Evolutionary conservation across 2,329 filamentous ascomycete genomes (phyloP), one percentile per base, ranked within the genome.

Genomic region (Verticillium nonalfalfae): DNA sequence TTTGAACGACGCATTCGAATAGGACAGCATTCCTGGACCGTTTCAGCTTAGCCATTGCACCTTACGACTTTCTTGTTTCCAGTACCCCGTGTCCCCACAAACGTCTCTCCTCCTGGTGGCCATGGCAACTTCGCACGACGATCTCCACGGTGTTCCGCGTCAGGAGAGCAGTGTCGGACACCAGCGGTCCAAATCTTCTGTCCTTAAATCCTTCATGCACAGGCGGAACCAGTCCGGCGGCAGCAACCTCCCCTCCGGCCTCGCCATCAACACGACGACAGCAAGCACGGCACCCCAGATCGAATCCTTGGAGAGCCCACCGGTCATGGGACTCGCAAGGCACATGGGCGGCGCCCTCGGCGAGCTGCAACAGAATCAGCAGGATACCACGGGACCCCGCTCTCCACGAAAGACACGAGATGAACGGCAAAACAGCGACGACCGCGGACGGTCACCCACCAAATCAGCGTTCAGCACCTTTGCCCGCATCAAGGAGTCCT

Each of bases 361-460:
- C 57, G 85, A 87, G 70, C 78, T 86, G 54, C 82, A 83, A 62
- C 79, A 83, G 62, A 87, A 86, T 69, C 79, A 81, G 61, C 78
- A 78, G 66, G 78, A 76, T 61, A 18, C 40, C 45, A 14, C 58
- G 57, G 67, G 71, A 26, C 71, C 74, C 31, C 70, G 76, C 18
- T 75, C 78, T 18, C 75, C 78, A 1, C 73, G 72, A 55, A 80
- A 77, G 62, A 68, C 69, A 9, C 69, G 70, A 62, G 73, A 76
- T 59, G 72, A 72, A 52, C 34, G 58, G 6, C 38, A 54, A 63
- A 67, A 7, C 68, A 68, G 71, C 56, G 71, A 75, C 14, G 63
- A 69, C 34, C 68, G 72, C 55, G 72, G 71, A 26, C 73, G 72
- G 61, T 78, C 77, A 59, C 74, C 81, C 18, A 76, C 76, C 59